A percentile compares a stretch with the other conserved stretches of the same genome.
Evolutionary conservation across 345 rosid species (phyloP).

Genomic region (Salix exigua): DNA sequence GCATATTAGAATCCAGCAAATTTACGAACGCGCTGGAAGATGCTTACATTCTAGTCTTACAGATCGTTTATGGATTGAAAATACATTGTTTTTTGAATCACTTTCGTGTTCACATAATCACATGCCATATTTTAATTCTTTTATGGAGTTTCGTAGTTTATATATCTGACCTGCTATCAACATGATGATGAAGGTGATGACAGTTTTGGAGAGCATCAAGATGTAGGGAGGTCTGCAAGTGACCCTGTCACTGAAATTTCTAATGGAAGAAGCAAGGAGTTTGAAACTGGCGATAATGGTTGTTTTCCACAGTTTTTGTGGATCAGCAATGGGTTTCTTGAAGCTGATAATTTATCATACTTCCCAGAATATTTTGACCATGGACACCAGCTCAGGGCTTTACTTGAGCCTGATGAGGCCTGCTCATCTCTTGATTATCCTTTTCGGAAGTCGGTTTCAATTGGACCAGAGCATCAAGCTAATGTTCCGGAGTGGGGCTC

Average conservation of each 20-base stretch:
- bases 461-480: slow-evolving; percentile 63
- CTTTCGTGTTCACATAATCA: neutral
- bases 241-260: slow-evolving; percentile 4
- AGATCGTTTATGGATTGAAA: neutral
- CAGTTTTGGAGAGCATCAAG: slow-evolving; percentile 17
- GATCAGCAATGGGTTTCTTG: slow-evolving; percentile 27
- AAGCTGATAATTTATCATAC: slow-evolving; percentile 33
- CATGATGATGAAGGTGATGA: slow-evolving; percentile 28
- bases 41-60: neutral
- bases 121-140: neutral
- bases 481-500: slow-evolving; percentile 45
- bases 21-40: neutral
- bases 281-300: slow-evolving; percentile 16
- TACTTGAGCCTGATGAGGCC: slow-evolving; percentile 32
- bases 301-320: slow-evolving; percentile 28
- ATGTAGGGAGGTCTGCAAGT: slow-evolving; percentile 15
- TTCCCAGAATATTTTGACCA: slow-evolving; percentile 47
- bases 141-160: neutral
- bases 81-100: neutral
- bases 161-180: slow-evolving; percentile 14
- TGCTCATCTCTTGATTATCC: slow-evolving; percentile 33
- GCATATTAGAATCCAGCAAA: neutral
- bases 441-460: slow-evolving; percentile 38
- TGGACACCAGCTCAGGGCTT: slow-evolving; percentile 22
- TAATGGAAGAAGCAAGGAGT: slow-evolving; percentile 17